phyloP scores from a whole-genome alignment of 306 rosid genomes.

The Quercus robur region DNA sequence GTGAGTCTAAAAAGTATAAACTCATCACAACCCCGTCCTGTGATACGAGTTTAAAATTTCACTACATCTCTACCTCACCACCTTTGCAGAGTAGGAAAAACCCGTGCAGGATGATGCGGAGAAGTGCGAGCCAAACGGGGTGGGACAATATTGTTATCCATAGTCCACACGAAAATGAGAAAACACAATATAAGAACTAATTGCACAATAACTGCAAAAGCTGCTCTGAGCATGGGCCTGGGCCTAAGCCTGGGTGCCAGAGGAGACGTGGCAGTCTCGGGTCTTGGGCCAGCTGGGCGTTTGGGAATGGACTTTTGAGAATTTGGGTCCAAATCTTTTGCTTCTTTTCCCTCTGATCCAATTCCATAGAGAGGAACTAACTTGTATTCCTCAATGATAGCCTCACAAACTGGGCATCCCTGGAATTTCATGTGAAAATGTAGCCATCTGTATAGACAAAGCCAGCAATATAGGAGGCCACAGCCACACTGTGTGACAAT shows the following conservation, averaged over 20 bases:
- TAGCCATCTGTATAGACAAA: conserved; percentile 20
- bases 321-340: not conserved
- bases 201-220: no score
- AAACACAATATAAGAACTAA: no score
- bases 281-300: not conserved
- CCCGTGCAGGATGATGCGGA: accelerated
- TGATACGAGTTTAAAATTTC: no score
- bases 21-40: accelerated
- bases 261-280: not conserved
- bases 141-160: no score
- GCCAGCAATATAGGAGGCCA: conserved; percentile 28
- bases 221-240: no score
- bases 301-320: not conserved
- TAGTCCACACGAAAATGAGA: no score
- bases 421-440: not conserved
- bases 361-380: conserved; percentile 6
- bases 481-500: conserved; percentile 13
- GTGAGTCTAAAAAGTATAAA: no score
- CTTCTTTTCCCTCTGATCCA: not conserved
- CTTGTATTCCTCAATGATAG: conserved; percentile 1
- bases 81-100: no score
- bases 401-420: not conserved
- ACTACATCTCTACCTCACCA: no score
- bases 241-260: no score
- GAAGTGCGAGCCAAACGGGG: accelerated